Percentiles rank a stretch among this genome's conserved stretches.
phyloP scores from a whole-genome alignment of 345 rosid species.

The Euclidium syriacum region DNA sequence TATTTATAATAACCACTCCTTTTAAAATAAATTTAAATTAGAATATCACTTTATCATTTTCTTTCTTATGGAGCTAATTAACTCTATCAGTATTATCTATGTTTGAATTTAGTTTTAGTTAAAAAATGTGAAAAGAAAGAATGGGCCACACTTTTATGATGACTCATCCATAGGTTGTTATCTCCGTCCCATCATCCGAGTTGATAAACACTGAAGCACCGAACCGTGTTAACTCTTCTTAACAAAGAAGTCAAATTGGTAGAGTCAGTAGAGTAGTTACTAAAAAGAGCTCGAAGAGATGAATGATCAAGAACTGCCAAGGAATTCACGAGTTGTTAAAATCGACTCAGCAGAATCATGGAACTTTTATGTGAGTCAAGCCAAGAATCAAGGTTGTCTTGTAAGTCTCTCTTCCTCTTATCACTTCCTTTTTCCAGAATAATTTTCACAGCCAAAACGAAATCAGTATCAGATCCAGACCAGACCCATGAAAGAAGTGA shows the following conservation, averaged over 20 bases:
- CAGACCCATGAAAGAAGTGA: not conserved
- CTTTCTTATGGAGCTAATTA: too few relatives aligned
- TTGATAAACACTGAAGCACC: constrained; percentile 15
- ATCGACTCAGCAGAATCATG: constrained; percentile 64
- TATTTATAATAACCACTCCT: too few relatives aligned
- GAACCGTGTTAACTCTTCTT: not conserved
- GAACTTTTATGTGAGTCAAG: constrained; percentile 56
- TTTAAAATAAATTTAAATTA: too few relatives aligned
- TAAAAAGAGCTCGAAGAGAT: constrained; percentile 33
- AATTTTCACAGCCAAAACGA: not conserved
- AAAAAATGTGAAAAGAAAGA: not conserved
- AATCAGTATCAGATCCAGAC: not conserved
- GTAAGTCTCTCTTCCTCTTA: constrained; percentile 35
- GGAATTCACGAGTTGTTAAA: constrained; percentile 48
- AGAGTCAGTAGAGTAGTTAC: not conserved
- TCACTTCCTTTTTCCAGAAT: not conserved
- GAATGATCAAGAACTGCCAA: constrained; percentile 44
- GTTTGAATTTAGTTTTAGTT: not conserved
- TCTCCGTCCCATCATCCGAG: not conserved
- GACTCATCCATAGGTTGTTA: constrained; percentile 1
- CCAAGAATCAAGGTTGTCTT: constrained; percentile 56
- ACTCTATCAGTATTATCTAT: not conserved
- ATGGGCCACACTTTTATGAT: constrained; percentile 1
- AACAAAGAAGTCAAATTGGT: not conserved
- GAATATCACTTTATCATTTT: too few relatives aligned